These are phyloP conservation scores for Lachancea thermotolerans DNA, from an alignment of 805 yeast species.

Conservation along the genomic window DNA sequence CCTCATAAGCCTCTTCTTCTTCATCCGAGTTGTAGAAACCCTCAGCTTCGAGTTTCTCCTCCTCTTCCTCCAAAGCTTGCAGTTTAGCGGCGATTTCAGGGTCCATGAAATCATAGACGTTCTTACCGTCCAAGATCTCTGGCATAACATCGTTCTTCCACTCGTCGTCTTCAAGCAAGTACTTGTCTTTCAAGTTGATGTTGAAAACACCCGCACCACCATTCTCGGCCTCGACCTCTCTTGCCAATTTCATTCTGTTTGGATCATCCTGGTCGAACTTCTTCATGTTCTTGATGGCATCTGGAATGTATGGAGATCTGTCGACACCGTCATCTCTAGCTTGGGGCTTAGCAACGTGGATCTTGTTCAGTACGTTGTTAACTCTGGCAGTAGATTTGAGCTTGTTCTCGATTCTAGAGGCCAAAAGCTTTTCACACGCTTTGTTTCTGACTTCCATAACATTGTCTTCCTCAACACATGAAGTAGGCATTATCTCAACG, in stretches of 20 bases:
- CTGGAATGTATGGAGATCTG: constrained; percentile 80
- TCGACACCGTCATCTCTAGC: constrained; percentile 72
- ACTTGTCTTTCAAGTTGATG: constrained; percentile 86
- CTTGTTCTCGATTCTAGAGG: constrained; percentile 95
- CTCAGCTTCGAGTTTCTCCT: constrained; percentile 84
- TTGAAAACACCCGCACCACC: constrained; percentile 99
- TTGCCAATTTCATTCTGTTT: constrained; percentile 69
- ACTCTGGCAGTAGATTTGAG: constrained; percentile 89
- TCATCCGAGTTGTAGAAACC: constrained; percentile 93
- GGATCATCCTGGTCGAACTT: constrained; percentile 79
- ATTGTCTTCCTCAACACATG: constrained; percentile 91
- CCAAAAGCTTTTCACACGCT: constrained; percentile 93
- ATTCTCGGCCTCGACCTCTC: constrained; percentile 86
- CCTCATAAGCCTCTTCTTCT: constrained; percentile 62
- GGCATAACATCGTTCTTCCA: constrained; percentile 99
- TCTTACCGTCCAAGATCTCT: constrained; percentile 90
- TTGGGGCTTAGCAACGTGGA: constrained; percentile 88
- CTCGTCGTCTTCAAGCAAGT: constrained; percentile 87
- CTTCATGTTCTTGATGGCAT: constrained; percentile 49
- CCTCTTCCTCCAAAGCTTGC: constrained; percentile 95
- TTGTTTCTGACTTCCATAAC: constrained; percentile 93
- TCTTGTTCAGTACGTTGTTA: constrained; percentile 83
- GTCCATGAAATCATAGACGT: constrained; percentile 95
- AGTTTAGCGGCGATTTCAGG: constrained; percentile 91
- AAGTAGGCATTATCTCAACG: constrained; percentile 87